A percentile compares a stretch with the other conserved stretches of the same genome.
phyloP scores from a whole-genome alignment of 2,329 filamentous ascomycete species.

The Penicillium brevicompactum region DNA sequence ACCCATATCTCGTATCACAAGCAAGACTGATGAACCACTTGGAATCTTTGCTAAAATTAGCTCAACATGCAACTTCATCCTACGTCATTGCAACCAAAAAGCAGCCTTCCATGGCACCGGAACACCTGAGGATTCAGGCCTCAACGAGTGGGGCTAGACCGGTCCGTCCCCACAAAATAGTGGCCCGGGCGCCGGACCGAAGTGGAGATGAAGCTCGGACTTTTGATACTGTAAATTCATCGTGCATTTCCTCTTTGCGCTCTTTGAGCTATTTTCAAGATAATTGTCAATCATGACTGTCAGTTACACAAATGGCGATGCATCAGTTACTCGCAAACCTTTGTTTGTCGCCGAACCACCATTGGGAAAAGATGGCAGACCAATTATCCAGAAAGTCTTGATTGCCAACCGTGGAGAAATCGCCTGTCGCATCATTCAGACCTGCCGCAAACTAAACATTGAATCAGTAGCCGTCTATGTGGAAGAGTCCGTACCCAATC shows the following conservation, averaged over 20 bases:
- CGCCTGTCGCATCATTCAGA: constrained; percentile 29
- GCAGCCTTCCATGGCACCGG: too few relatives aligned
- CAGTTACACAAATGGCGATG: neutral
- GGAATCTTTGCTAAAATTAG: too few relatives aligned
- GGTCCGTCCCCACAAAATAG: neutral
- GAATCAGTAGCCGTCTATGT: constrained; percentile 23
- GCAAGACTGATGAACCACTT: too few relatives aligned
- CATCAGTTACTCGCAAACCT: constrained; percentile 13
- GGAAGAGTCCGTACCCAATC: constrained; percentile 12
- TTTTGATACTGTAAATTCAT: neutral
- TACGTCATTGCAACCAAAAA: too few relatives aligned
- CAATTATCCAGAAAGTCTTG: constrained; percentile 25
- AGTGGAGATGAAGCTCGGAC: neutral
- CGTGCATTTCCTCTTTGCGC: neutral
- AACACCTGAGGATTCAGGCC: too few relatives aligned
- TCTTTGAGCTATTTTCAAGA: neutral
- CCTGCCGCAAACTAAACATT: constrained; percentile 27
- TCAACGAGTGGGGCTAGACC: neutral
- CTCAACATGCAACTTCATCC: too few relatives aligned
- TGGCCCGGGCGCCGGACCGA: constrained; percentile 7
- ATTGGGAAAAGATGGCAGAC: constrained; percentile 14
- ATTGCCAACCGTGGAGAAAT: constrained; percentile 35
- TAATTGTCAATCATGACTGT: neutral
- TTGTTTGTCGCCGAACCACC: constrained; percentile 23
- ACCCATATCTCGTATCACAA: too few relatives aligned